Base-by-base conservation (phyloP, 2,329 filamentous ascomycete genomes). In the Curvularia sp. region DNA sequence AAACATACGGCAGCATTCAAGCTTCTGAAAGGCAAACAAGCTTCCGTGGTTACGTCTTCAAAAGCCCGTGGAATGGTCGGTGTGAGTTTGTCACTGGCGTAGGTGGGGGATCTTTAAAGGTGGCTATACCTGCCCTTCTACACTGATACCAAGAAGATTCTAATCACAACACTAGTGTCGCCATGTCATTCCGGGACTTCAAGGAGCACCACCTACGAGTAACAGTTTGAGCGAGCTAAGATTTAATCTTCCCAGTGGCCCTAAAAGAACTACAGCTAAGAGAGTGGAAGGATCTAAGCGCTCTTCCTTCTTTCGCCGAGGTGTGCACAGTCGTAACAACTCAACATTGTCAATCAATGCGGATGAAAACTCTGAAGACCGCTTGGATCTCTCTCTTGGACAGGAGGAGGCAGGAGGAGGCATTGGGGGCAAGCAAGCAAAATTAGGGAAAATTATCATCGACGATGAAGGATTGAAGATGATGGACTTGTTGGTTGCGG, bases 391-490 rank as follows among this genome's bases (percentile, higher is more conserved):
- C 2, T 89, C 87, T 21, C 81, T 97, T 0, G 94, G 93, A 0
- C 86, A 86, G 63, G 94, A 98, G 76, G 86, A 85, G 55, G 93
- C 93, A 0, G 94, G 94, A 1, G 94, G 94, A 21, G 94, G 94
- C 0, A 89, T 91, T 71, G 85, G 89, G 43, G 94, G 94, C 0
- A 93, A 91, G 75, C 87, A 91, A 70, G 93, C 92, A 3, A 99
- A 99, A 80, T 80, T 99, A 68, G 95, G 94, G 0, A 99, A 98
- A 78, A 80, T 99, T 50, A 92, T 98, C 50, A 84, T 99, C 36
- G 87, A 93, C 67, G 88, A 94, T 55, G 93, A 96, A 70, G 95
- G 95, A 0, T 79, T 96, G 64, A 96, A 96, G 81, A 98, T 99
- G 94, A 78, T 98, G 69, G 95, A 99, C 81, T 77, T 99, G 57